A percentile compares a stretch with the other conserved stretches of the same genome.
These are phyloP conservation scores for Microbotryomycetes sp. DNA, from an alignment of 1,284 basidiomycete species.

Conservation along the genomic window DNA sequence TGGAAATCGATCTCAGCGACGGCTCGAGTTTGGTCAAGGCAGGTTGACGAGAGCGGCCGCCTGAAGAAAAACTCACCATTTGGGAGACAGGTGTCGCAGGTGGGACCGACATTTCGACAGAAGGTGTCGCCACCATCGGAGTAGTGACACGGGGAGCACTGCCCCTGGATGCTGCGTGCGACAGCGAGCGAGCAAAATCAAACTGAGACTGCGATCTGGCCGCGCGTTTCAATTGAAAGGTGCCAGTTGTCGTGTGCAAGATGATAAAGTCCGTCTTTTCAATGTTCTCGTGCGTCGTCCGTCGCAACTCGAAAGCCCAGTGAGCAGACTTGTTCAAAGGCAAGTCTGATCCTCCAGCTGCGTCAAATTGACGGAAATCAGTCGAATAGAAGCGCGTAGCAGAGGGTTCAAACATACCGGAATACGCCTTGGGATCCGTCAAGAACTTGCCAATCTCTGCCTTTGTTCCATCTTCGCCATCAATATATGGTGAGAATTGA, in stretches of 20 bases:
- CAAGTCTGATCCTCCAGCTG: not conserved
- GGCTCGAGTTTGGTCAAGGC: too few species aligned
- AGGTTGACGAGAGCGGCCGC: too few species aligned
- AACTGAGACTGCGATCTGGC: conserved; percentile 3
- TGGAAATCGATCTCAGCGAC: too few species aligned
- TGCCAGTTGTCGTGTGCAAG: conserved; percentile 14
- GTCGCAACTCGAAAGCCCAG: conserved; percentile 29
- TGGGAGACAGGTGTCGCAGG: not conserved
- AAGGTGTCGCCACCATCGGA: not conserved
- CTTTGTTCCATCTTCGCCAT: conserved; percentile 16
- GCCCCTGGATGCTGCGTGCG: conserved; percentile 1
- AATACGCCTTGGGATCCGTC: conserved; percentile 15
- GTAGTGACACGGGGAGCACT: not conserved
- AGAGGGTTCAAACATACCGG: conserved; percentile 1
- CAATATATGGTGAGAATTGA: conserved; percentile 8
- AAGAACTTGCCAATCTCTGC: conserved; percentile 24
- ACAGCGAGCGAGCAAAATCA: conserved; percentile 26
- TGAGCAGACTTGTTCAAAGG: conserved; percentile 9
- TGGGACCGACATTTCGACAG: not conserved
- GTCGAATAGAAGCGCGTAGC: not conserved
- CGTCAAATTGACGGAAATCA: not conserved
- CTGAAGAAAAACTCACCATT: conserved; percentile 8
- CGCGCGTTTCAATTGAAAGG: conserved; percentile 20
- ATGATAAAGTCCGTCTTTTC: conserved; percentile 30
- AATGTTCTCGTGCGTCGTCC: conserved; percentile 6